Evolutionary conservation across 495 filamentous ascomycete species (phyloP).

Genomic region (Hyaloscypha hepaticicola): DNA sequence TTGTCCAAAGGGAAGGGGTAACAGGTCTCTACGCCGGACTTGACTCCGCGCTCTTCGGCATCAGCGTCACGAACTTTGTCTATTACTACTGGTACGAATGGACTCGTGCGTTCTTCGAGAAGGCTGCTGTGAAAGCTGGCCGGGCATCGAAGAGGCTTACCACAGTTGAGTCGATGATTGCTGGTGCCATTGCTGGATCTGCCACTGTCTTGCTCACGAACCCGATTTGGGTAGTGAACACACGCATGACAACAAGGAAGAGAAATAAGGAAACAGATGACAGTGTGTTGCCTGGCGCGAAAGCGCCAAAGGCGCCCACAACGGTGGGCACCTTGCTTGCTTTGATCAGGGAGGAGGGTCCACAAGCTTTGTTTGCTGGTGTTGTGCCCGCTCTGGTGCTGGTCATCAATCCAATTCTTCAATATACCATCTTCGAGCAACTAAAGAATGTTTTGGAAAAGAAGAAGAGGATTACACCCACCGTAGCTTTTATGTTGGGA

Average conservation of each 20-base stretch:
- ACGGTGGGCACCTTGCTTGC: constrained; percentile 77
- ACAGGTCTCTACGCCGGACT: constrained; percentile 84
- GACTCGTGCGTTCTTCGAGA: constrained; percentile 86
- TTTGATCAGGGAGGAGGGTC: constrained; percentile 77
- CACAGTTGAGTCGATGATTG: constrained; percentile 86
- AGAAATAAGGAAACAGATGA: constrained; percentile 49
- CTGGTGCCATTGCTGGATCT: constrained; percentile 90
- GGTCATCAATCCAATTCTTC: constrained; percentile 96
- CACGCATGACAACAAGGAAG: constrained; percentile 90
- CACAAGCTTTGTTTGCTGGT: constrained; percentile 81
- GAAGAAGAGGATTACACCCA: constrained; percentile 65
- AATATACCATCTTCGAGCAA: constrained; percentile 99
- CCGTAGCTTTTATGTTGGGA: constrained; percentile 85
- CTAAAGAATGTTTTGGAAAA: constrained; percentile 67
- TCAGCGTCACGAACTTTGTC: constrained; percentile 98
- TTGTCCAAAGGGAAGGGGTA: constrained; percentile 87
- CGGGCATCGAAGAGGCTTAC: constrained; percentile 80
- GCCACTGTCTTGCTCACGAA: constrained; percentile 95
- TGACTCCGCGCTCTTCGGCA: constrained; percentile 91
- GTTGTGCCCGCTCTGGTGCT: constrained; percentile 90
- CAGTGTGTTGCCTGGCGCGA: constrained; percentile 34
- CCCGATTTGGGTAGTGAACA: constrained; percentile 99
- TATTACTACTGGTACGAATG: constrained; percentile 99
- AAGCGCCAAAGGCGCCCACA: constrained; percentile 52
- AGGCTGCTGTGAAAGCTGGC: constrained; percentile 71